Evolutionary conservation across 148 eudicot species (phyloP), one percentile per base, ranked within the genome.

Genomic region (Rhododendron ovatum): DNA sequence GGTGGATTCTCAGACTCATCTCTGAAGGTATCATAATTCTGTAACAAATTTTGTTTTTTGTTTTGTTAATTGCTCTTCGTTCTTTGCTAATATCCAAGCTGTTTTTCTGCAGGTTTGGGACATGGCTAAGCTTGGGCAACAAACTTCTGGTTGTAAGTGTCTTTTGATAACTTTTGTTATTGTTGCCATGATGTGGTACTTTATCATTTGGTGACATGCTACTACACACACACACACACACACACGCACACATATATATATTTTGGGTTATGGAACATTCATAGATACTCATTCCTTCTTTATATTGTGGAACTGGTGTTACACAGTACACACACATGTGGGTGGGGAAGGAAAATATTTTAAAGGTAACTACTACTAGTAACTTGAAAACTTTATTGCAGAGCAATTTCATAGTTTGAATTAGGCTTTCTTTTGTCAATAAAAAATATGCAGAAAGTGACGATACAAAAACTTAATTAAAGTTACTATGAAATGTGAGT

Each of bases 1-100:
- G 99, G 98, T 87, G 99, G 99, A 89, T 97, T 95, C 90, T 97
- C 98, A 75, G 99, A 97, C 83, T 97, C 99, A 41, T 95, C 99
- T 14, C 84, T 97, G 74, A 97, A 97, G 98, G 99, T 97, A 45
- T 41, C 47, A 18, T 73, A 65, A 26, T 45, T 82, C 5, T 82
- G 39, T 77, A 53, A 43, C 33, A 82, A 20, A 59, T 82, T n/a
- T 78, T 12, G 73, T 71, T 80, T 24, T 59, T 80, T 78, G 63
- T 13, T 53, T 20, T 33, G 57, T 59, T 57, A 20, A 82, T 81
- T 30, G 28, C 69, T 26, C n/a, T 61, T 74, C 14, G 7, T 51
- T 43, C 63, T 87, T 88, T 88, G 26, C 71, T 83, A 82, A 82
- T 83, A 35, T 20, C 37, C 28, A 28, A 18, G 73, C n/a, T 85